Evolutionary conservation across 345 rosid species (phyloP).

Genomic region (Fremontodendron californicum): DNA sequence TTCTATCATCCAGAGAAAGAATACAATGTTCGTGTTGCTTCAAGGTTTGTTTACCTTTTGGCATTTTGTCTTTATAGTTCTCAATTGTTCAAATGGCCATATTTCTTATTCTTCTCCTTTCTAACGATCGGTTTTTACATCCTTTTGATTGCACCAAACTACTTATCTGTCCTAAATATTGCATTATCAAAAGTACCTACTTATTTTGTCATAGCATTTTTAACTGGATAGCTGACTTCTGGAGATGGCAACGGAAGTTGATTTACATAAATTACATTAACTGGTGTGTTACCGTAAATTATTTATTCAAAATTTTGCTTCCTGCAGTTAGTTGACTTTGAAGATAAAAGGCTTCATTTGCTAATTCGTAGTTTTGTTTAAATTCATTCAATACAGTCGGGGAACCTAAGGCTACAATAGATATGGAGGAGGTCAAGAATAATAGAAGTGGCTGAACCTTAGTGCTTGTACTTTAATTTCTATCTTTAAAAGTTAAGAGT

Average conservation of each 20-base stretch:
- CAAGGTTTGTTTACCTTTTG: constrained; percentile 50
- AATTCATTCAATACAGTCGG: not conserved
- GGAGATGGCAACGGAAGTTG: not conserved
- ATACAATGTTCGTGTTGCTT: constrained; percentile 94
- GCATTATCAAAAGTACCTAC: not conserved
- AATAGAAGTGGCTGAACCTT: not conserved
- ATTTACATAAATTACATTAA: not conserved
- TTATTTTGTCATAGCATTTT: not conserved
- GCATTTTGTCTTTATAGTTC: not conserved
- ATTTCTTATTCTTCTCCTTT: not conserved
- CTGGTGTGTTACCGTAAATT: not conserved
- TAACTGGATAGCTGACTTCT: not conserved
- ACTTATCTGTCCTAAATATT: not conserved
- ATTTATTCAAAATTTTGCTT: not conserved
- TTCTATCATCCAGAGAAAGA: constrained; percentile 98
- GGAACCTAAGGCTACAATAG: not conserved
- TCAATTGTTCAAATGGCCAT: not conserved
- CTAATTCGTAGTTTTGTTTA: not conserved
- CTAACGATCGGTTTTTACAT: not conserved
- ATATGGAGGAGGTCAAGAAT: constrained; percentile 2
- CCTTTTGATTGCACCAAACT: not conserved
- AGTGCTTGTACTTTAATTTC: not conserved
- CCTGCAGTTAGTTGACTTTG: not conserved
- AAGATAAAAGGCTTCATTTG: not conserved
- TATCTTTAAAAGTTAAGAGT: not conserved